Base-by-base conservation (phyloP, 371 early-diverging fungal species). In the Syncephalastrum contaminatum region DNA sequence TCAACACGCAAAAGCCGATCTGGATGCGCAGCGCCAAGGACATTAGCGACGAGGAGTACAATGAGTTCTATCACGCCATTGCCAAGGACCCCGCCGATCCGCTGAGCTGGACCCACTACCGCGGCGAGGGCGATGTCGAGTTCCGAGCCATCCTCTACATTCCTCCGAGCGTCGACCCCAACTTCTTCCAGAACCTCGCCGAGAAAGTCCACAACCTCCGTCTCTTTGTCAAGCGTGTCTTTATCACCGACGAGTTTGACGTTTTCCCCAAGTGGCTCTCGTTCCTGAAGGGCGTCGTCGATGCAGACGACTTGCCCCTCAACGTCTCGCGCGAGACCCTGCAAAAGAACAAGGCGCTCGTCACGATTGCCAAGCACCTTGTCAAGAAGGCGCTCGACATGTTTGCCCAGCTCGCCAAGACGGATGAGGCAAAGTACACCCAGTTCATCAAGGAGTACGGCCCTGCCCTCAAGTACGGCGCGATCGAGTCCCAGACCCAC, bases 241-340 rank as follows among this genome's bases (percentile, higher is more conserved):
- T 97, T 72, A 94, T 99, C 62, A 94, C 95, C 13, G 97, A 96
- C 52, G 96, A 96, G 47, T 71, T 89, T 21, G 88, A 89, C 27
- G 77, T 90, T 60, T 64, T 88, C 70, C 95, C 88, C 56, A 81
- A 74, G 54, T 94, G 81, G 81, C 75, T 88, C 25, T 70, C 76
- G 6, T 90, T 90, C 74, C 52, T 89, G 40, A 85, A 86, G 65
- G 97, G 94, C 40, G 75, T 96, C 20, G 89, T 99, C 7, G 93
- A 95, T 68, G 88, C 91, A 3, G 94, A 94, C 62, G 97, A 99
- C 66, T 73, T 98, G 57, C 95, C 99, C 3, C 70, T 99, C 39
- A 97, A 96, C 60, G 93, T 99, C 3, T 95, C 96, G 2, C 89
- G 99, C 60, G 99, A 99, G 70, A 92, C 94, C 3, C 77, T 97